Percentiles rank a stretch among this genome's conserved stretches.
Conservation (phyloP, 2,329 filamentous ascomycete species). For the Aspergillus flavus region DNA sequence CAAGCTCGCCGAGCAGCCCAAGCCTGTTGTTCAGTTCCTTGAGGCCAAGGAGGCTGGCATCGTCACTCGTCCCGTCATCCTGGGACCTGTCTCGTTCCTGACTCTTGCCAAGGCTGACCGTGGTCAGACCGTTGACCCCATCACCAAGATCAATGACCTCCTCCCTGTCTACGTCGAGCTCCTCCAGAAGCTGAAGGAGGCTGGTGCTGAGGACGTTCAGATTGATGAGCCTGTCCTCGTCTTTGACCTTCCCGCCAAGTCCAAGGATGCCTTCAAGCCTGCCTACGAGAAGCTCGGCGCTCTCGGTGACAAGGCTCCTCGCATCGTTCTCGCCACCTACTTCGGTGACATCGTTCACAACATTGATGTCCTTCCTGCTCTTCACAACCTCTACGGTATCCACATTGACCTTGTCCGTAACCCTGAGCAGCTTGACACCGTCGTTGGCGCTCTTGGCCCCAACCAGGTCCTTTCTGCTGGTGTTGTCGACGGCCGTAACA, state of each 20-base stretch:
- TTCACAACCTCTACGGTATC: constrained; percentile 74
- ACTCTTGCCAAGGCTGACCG: constrained; percentile 97
- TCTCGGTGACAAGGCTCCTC: constrained; percentile 78
- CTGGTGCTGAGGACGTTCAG: constrained; percentile 94
- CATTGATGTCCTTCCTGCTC: constrained; percentile 80
- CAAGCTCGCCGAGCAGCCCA: constrained; percentile 82
- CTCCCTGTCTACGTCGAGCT: constrained; percentile 94
- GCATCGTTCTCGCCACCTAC: constrained; percentile 92
- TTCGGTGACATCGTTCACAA: constrained; percentile 99
- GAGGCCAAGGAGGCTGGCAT: constrained; percentile 99
- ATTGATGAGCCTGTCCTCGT: constrained; percentile 98
- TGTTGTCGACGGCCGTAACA: constrained; percentile 98
- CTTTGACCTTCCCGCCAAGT: constrained; percentile 85
- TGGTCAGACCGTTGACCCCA: constrained; percentile 88
- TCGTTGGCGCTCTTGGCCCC: constrained; percentile 78
- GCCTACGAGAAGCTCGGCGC: constrained; percentile 81
- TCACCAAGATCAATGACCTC: constrained; percentile 90
- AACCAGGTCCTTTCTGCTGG: constrained; percentile 91
- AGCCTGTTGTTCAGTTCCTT: constrained; percentile 90
- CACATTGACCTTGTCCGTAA: constrained; percentile 97
- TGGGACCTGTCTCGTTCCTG: constrained; percentile 97
- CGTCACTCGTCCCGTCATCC: constrained; percentile 85
- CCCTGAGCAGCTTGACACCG: constrained; percentile 92
- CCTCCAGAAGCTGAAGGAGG: constrained; percentile 88
- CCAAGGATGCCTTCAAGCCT: constrained; percentile 97